Evolutionary conservation across 257 asterid species (phyloP), one percentile per base, ranked within the genome.

Genomic region (Rauvolfia tetraphylla): DNA sequence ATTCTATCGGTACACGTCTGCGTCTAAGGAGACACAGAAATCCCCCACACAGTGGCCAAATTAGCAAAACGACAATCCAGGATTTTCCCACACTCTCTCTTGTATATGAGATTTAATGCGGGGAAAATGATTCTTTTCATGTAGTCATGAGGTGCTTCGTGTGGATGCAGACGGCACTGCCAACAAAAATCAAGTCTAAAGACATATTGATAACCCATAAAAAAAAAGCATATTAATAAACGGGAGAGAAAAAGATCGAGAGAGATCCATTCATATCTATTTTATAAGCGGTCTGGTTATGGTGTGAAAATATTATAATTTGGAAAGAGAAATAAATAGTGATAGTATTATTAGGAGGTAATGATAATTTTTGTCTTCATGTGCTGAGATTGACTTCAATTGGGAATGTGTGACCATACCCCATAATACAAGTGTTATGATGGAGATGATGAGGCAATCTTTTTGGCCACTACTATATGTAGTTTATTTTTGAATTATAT

Each of bases 1-100:
- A 58, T 57, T 56, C 3, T 58, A 29, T 22, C 6, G 17, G 3
- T 31, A 36, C 66, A 71, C 42, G 81, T 71, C 81, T 49, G 22
- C 63, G 38, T 38, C 39, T 49, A 27, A 27, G 81, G 74, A 72
- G 77, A 72, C 81, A 78, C 13, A 41, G 57, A 61, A 78, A 78
- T 78, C 81, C 34, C 46, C 54, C 67, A 23, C 34, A 59, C 69
- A 34, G 27, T 53, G 20, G 10, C 25, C 3, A 56, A n/a, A 56
- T 56, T 78, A 39, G 48, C 66, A 72, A 78, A 61, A 78, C 31
- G 81, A 78, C 81, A 48, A 72, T 3, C 5, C 75, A 39, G 23
- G 61, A 42, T 72, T 62, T 72, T 42, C 77, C 31, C 5, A n/a
- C 81, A 9, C n/a, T 17, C 44, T 34, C 20, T 22, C 17, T 41